Base-by-base conservation (phyloP, 192 early-diverging fungal genomes). In the Funneliformis mosseae region DNA sequence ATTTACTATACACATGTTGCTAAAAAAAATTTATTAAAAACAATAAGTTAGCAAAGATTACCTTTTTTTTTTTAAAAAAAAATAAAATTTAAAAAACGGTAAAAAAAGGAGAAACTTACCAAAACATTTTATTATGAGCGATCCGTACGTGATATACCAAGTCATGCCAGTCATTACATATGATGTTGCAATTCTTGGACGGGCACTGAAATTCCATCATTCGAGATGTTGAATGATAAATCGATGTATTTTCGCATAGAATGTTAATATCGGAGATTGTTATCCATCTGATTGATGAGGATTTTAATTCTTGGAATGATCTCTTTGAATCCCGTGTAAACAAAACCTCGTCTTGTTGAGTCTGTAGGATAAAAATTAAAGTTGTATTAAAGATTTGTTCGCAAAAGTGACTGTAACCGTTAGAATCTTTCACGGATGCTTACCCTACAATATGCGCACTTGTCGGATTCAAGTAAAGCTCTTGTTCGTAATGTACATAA, bases 91-190 rank as follows among this genome's bases (percentile, higher is more conserved):
- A 33, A n/a, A n/a, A n/a, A n/a, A n/a, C n/a, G n/a, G 33, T 33
- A 2, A 33, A 2, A 2, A 69, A 39, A 5, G 16, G n/a, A 69
- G 7, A 39, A 41, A 70, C 41, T 43, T 39, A 70, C 68, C 68
- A 70, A 70, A 70, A 70, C 18, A n/a, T n/a, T 70, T n/a, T 41
- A 41, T 70, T 70, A 70, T 70, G 68, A 70, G 21, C 68, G 7
- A 14, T 70, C 21, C 68, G 28, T 5, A 70, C 68, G 21, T 70
- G 68, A 8, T 43, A 21, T 41, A 21, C 4, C 21, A 70, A 39
- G 6, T 23, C 68, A n/a, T 6, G 1, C 68, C 68, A 70, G 8
- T 39, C 68, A 38, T 70, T 39, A 70, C 68, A 70, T n/a, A 21
- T 21, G 9, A n/a, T 8, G 9, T 70, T 16, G 43, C 68, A 70